phyloP scores from a whole-genome alignment of 2,329 filamentous ascomycete genomes.

The Pestalotiopsis sp. region DNA sequence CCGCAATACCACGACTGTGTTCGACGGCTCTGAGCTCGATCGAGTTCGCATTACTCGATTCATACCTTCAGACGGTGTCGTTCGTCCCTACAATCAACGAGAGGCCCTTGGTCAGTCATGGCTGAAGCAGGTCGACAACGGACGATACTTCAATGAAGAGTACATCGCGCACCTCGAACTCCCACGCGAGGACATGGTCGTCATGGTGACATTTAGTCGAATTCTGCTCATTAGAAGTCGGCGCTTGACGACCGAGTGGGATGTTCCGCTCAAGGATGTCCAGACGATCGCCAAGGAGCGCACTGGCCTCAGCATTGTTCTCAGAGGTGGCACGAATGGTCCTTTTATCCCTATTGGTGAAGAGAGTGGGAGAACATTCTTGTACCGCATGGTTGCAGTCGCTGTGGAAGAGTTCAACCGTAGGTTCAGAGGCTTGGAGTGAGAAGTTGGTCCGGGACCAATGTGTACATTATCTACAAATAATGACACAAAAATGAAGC shows the following conservation, averaged over 20 bases:
- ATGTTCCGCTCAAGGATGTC: constrained; percentile 91
- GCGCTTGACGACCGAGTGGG: constrained; percentile 89
- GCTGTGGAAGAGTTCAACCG: constrained; percentile 71
- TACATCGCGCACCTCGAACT: constrained; percentile 97
- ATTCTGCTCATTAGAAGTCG: constrained; percentile 91
- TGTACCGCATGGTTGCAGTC: constrained; percentile 67
- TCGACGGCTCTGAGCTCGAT: constrained; percentile 92
- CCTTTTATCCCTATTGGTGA: constrained; percentile 95
- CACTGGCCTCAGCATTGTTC: constrained; percentile 85
- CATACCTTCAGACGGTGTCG: constrained; percentile 89
- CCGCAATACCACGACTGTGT: constrained; percentile 97
- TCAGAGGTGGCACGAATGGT: constrained; percentile 89
- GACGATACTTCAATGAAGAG: constrained; percentile 95
- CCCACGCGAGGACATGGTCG: constrained; percentile 82
- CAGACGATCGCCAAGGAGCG: constrained; percentile 97
- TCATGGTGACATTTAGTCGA: constrained; percentile 84
- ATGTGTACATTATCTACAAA: not conserved
- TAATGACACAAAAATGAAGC: not conserved
- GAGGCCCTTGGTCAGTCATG: constrained; percentile 97
- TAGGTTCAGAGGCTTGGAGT: constrained; percentile 52
- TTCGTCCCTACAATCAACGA: constrained; percentile 90
- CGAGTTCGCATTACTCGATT: constrained; percentile 92
- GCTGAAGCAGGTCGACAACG: constrained; percentile 97
- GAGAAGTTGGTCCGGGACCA: not conserved
- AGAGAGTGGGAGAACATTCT: constrained; percentile 69